Conservation (phyloP, 306 rosid species). For the Delonix regia region DNA sequence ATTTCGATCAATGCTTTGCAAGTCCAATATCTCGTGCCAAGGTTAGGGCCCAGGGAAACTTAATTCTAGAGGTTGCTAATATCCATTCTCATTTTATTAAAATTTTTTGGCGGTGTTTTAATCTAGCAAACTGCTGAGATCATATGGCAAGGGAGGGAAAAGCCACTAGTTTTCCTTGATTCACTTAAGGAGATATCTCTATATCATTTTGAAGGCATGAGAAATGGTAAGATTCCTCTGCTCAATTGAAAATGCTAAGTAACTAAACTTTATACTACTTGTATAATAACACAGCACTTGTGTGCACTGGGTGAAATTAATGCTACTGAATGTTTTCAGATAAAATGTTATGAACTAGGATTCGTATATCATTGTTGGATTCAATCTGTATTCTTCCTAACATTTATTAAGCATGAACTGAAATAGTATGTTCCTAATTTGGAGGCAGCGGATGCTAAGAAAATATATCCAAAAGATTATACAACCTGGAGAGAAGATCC, state of each 20-base stretch:
- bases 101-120: constrained; percentile 19
- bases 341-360: background rate
- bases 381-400: constrained; percentile 8
- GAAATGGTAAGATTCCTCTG: constrained; percentile 64
- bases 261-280: background rate
- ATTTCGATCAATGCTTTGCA: constrained; percentile 69
- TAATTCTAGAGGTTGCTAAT: constrained; percentile 19
- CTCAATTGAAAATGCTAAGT: constrained; percentile 11
- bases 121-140: constrained; percentile 80
- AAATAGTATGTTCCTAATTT: constrained; percentile 60
- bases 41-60: constrained; percentile 44
- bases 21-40: constrained; percentile 84
- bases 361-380: constrained; percentile 11
- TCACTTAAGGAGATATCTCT: constrained; percentile 71
- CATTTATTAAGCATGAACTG: constrained; percentile 42
- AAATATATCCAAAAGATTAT: constrained; percentile 57
- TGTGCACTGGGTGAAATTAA: constrained; percentile 6
- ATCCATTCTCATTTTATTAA: constrained; percentile 22
- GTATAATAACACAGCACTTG: background rate
- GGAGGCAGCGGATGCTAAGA: constrained; percentile 65
- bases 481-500: constrained; percentile 80
- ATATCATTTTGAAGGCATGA: constrained; percentile 83
- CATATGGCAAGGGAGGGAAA: constrained; percentile 67
- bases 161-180: constrained; percentile 65
- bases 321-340: constrained; percentile 12